Conservation (phyloP, 352 stramenopile genomes). For the Phytophthora cactorum region DNA sequence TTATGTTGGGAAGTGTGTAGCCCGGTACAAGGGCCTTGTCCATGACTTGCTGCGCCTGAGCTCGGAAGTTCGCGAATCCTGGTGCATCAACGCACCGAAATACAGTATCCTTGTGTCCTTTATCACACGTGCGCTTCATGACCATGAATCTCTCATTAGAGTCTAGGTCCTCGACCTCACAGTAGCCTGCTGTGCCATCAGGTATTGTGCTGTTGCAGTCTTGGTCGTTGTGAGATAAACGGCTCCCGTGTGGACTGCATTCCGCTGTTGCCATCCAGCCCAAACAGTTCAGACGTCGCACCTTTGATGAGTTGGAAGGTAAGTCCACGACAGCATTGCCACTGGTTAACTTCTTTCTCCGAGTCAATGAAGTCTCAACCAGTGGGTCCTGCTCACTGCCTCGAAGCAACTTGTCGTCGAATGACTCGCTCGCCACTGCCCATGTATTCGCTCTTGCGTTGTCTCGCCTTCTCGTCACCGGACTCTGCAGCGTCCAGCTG, state of each 20-base stretch:
- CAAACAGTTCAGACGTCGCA: constrained; percentile 18
- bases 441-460: not conserved
- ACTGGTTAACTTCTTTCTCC: not conserved
- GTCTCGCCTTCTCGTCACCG: not conserved
- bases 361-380: not conserved
- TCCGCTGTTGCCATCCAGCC: constrained; percentile 21
- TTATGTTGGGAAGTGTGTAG: constrained; percentile 16
- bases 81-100: constrained; percentile 47
- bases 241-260: constrained; percentile 21
- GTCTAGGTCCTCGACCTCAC: constrained; percentile 24
- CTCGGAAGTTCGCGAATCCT: constrained; percentile 45
- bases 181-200: constrained; percentile 22
- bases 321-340: constrained; percentile 1
- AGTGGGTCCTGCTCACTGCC: not conserved
- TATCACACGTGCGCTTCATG: constrained; percentile 40
- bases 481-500: constrained; percentile 11
- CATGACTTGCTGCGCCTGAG: constrained; percentile 26
- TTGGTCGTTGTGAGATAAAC: constrained; percentile 18
- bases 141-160: constrained; percentile 37
- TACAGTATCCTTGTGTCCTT: constrained; percentile 18
- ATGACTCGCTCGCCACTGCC: not conserved
- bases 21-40: constrained; percentile 12
- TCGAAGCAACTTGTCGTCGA: constrained; percentile 1
- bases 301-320: constrained; percentile 21
- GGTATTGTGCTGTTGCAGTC: constrained; percentile 24